These are phyloP conservation scores for Orychophragmus violaceus DNA, from an alignment of 345 rosid genomes.

Conservation along the genomic window DNA sequence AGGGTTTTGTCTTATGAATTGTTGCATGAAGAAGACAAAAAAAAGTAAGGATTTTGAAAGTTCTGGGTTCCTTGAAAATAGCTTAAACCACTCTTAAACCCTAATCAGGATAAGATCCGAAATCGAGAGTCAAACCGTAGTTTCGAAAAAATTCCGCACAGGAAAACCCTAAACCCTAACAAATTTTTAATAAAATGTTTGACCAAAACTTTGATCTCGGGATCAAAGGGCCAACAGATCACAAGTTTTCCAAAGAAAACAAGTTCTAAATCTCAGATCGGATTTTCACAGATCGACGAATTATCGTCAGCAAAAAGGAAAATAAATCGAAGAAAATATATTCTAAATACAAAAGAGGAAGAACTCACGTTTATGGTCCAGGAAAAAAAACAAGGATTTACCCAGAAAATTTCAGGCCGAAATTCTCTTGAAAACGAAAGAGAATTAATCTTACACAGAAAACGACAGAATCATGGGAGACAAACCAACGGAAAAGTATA, in stretches of 20 bases:
- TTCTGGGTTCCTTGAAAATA: constrained; percentile 4
- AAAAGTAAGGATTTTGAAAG: not conserved
- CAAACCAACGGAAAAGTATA: not conserved
- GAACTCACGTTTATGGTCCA: not conserved
- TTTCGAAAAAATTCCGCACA: not conserved
- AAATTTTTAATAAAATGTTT: not conserved
- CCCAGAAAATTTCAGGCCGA: not conserved
- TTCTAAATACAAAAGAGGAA: not conserved
- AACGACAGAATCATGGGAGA: not conserved
- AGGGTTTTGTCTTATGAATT: no score
- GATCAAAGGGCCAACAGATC: constrained; percentile 1
- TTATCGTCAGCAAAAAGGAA: not conserved
- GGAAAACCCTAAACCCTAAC: constrained; percentile 26
- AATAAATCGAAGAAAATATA: not conserved
- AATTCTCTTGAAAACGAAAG: not conserved
- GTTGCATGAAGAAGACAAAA: no score
- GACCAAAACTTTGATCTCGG: not conserved
- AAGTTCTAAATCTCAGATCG: constrained; percentile 20
- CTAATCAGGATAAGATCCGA: constrained; percentile 7
- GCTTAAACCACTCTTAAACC: constrained; percentile 27
- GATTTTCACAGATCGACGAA: constrained; percentile 16
- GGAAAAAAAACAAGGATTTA: not conserved
- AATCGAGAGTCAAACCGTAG: constrained; percentile 4
- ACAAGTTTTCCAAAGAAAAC: not conserved
- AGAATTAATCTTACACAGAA: not conserved